These are phyloP conservation scores for Mycena vulgaris DNA, from an alignment of 768 basidiomycete species.

Conservation along the genomic window DNA sequence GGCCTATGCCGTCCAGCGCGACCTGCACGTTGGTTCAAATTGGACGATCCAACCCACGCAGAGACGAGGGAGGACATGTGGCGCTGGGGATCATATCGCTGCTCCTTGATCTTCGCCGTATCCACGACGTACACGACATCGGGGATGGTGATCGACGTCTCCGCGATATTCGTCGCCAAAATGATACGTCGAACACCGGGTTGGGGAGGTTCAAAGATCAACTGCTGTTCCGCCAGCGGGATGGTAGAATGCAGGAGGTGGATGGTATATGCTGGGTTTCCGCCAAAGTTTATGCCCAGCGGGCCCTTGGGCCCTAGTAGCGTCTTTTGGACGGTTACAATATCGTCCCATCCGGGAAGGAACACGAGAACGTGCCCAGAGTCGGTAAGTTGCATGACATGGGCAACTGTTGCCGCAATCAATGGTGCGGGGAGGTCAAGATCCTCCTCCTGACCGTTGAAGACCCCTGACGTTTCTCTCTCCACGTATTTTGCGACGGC, in stretches of 20 bases:
- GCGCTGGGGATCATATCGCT: constrained; percentile 89
- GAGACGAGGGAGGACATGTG: constrained; percentile 92
- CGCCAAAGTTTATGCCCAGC: constrained; percentile 75
- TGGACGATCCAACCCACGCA: constrained; percentile 93
- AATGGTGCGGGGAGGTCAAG: constrained; percentile 87
- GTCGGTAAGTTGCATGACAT: constrained; percentile 80
- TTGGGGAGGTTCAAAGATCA: constrained; percentile 88
- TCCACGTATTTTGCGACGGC: constrained; percentile 79
- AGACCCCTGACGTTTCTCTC: constrained; percentile 60
- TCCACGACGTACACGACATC: constrained; percentile 97
- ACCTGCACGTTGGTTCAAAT: constrained; percentile 92
- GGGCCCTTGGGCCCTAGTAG: constrained; percentile 66
- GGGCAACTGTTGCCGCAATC: constrained; percentile 84
- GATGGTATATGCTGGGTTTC: constrained; percentile 70
- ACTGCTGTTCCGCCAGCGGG: constrained; percentile 90
- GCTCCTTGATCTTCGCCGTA: constrained; percentile 87
- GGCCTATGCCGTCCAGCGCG: constrained; percentile 93
- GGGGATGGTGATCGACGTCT: constrained; percentile 95
- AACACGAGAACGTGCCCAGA: constrained; percentile 94
- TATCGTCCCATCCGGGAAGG: constrained; percentile 95
- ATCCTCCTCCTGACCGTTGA: constrained; percentile 58
- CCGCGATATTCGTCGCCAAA: constrained; percentile 94
- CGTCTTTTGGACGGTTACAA: constrained; percentile 76
- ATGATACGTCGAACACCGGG: constrained; percentile 88
- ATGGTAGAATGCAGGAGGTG: constrained; percentile 93